Evolutionary conservation across 2,329 filamentous ascomycete genomes (phyloP), one percentile per base, ranked within the genome.

Genomic region (Cladosporium sp.): DNA sequence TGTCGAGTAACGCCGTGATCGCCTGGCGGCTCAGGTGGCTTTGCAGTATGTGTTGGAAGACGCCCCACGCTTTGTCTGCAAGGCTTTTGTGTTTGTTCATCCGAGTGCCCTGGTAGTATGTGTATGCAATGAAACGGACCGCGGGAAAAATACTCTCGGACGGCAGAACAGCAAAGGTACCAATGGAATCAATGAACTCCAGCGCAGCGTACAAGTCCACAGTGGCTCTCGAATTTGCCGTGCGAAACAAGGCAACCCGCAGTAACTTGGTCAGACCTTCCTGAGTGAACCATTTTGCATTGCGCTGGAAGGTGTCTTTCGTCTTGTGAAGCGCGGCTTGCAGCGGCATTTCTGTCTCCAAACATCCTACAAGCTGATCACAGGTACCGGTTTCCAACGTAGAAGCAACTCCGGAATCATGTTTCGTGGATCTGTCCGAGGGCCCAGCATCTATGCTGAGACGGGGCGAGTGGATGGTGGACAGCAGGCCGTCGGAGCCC

Each of bases 211-310:
- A 65, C 12, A 71, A 56, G 36, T 70, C 69, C 28, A 61, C 51
- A 15, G 69, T 71, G 25, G 68, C 65, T 11, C 65, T 67, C 3
- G 68, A 70, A 12, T 56, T 54, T 39, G 63, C 64, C 17, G 65
- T 65, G 11, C 61, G 63, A n/a, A 65, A 61, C n/a, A 71, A 57
- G 5, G 66, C 63, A 14, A 57, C 61, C 36, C 61, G 49, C 14
- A 71, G 51, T 3, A 72, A 59, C 14, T 50, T 61, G 17, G 57
- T 55, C 9, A 72, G 61, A 12, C 63, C 61, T 11, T 38, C 51
- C 5, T 66, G 67, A 1, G 65, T 64, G 50, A 72, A 71, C 69
- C 69, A 71, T 56, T 71, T 70, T 22, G 69, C 68, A 54, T 71
- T 63, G 51, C 65, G 68, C 19, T 64, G 64, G 34, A 71, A 65